Evolutionary conservation across 805 yeast species (phyloP).

Genomic region (Myxozyma sirexii): DNA sequence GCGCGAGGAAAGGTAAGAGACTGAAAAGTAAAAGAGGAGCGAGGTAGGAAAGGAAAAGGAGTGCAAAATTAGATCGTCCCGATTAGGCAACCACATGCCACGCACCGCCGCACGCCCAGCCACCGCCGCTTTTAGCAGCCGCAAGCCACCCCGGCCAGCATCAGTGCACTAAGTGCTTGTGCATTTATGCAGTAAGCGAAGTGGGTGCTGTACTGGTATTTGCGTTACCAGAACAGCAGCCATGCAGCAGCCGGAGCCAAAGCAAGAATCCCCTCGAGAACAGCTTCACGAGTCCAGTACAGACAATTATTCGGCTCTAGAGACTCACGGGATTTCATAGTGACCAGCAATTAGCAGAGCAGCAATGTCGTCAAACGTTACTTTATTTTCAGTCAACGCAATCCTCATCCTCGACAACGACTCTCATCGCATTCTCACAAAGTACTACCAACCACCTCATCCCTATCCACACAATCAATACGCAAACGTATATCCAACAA

Average conservation of each 20-base stretch:
- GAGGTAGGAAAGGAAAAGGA: neutral
- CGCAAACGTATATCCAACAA: conserved; percentile 46
- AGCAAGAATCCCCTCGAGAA: neutral
- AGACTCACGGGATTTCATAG: too few relatives aligned
- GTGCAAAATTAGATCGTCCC: neutral
- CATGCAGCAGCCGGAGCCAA: neutral
- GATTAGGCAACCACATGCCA: neutral
- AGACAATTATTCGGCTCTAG: neutral
- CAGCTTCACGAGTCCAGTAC: neutral
- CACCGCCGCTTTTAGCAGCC: conserved; percentile 5
- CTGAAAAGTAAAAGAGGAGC: neutral
- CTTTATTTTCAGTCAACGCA: conserved; percentile 80
- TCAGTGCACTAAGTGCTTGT: neutral
- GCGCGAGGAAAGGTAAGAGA: neutral
- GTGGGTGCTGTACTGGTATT: neutral
- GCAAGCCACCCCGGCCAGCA: neutral
- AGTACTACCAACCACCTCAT: conserved; percentile 77
- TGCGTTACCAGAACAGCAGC: neutral
- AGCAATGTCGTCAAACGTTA: conserved; percentile 29
- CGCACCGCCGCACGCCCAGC: conserved; percentile 8
- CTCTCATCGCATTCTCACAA: conserved; percentile 79
- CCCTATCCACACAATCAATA: conserved; percentile 37
- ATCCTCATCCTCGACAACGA: conserved; percentile 77
- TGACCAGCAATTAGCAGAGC: too few relatives aligned
- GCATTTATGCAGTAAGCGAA: neutral